phyloP scores from a whole-genome alignment of 2,329 filamentous ascomycete genomes.

The Pyrenochaeta sp. region DNA sequence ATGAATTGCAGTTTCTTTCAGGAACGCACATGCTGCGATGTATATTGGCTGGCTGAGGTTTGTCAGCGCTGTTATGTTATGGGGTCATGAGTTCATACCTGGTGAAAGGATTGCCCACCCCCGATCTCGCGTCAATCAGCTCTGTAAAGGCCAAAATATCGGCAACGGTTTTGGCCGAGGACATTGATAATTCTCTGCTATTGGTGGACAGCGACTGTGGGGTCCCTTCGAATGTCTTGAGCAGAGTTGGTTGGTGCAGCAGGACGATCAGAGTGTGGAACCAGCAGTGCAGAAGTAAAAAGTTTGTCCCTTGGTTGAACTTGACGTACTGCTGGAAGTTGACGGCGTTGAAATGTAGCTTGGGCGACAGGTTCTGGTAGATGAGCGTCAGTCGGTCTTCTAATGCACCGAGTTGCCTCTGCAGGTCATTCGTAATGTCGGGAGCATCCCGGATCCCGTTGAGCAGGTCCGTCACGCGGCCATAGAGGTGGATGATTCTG shows the following conservation, averaged over 20 bases:
- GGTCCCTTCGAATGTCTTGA: conserved; percentile 76
- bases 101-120: conserved; percentile 87
- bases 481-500: conserved; percentile 85
- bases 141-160: conserved; percentile 89
- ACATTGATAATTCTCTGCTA: conserved; percentile 83
- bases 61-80: conserved; percentile 20
- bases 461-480: conserved; percentile 81
- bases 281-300: conserved; percentile 88
- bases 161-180: conserved; percentile 88
- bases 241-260: conserved; percentile 81
- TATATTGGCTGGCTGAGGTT: conserved; percentile 80
- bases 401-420: conserved; percentile 77
- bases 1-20: conserved; percentile 80
- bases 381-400: conserved; percentile 79
- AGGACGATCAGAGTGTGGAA: conserved; percentile 88
- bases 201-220: conserved; percentile 79
- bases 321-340: conserved; percentile 89
- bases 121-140: conserved; percentile 83
- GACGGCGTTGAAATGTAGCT: conserved; percentile 81
- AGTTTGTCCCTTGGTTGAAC: conserved; percentile 82
- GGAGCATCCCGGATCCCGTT: conserved; percentile 80
- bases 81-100: conserved; percentile 37
- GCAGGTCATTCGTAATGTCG: conserved; percentile 78
- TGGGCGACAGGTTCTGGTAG: conserved; percentile 77
- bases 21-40: conserved; percentile 86